These are phyloP conservation scores for Persicaria tinctoria DNA, from an alignment of 148 eudicot genomes.

Conservation along the genomic window DNA sequence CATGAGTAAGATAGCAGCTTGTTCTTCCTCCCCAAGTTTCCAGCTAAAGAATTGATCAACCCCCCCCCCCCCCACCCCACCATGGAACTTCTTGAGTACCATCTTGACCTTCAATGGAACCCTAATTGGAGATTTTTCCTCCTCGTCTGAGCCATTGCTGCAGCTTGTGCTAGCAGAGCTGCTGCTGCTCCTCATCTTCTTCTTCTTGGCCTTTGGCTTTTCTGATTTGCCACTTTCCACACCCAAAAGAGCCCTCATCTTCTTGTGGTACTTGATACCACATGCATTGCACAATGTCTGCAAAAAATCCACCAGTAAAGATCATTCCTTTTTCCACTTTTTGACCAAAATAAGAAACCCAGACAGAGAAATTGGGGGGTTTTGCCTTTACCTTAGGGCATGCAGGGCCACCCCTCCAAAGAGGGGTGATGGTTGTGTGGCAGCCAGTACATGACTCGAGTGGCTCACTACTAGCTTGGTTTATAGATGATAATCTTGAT, in stretches of 20 bases:
- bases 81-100: neutral
- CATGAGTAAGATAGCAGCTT: slow-evolving; percentile 67
- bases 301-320: neutral
- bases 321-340: too few species aligned
- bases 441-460: slow-evolving; percentile 25
- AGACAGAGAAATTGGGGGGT: slow-evolving; percentile 5
- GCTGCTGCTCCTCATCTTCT: slow-evolving; percentile 21
- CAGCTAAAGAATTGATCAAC: slow-evolving; percentile 1
- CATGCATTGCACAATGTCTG: slow-evolving; percentile 83
- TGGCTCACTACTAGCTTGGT: slow-evolving; percentile 22
- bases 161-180: slow-evolving; percentile 2
- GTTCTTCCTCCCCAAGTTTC: slow-evolving; percentile 56
- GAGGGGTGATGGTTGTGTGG: slow-evolving; percentile 55
- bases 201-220: slow-evolving; percentile 26
- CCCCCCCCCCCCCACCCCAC: too few species aligned
- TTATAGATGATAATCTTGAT: slow-evolving; percentile 4
- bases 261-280: slow-evolving; percentile 68
- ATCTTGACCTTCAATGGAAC: slow-evolving; percentile 20
- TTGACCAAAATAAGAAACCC: neutral
- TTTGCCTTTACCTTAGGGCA: slow-evolving; percentile 48
- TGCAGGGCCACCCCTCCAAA: slow-evolving; percentile 67
- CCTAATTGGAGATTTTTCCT: neutral
- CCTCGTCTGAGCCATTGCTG: neutral
- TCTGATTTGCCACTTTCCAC: slow-evolving; percentile 26
- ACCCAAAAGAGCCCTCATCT: slow-evolving; percentile 54